Base-by-base conservation (phyloP, 2,329 filamentous ascomycete species). In the Pseudogymnoascus sp. region DNA sequence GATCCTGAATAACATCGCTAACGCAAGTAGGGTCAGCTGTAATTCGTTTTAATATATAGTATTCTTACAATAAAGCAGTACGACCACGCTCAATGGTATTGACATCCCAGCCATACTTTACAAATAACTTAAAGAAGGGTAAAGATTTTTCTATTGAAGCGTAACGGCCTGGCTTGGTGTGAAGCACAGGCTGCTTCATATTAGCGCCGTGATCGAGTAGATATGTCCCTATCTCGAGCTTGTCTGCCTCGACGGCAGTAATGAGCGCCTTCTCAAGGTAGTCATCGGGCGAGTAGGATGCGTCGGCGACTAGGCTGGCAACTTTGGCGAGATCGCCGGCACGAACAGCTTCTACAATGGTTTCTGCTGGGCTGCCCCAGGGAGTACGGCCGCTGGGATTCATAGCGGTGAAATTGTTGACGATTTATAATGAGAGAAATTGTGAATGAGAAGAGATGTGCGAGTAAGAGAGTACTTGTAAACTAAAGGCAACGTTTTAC, bases 61-160 rank as follows among this genome's bases (percentile, higher is more conserved):
- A 49, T 49, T 8, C 41, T 49, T 49, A 25, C 16, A 49, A 49
- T 49, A 49, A 49, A 49, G 41, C 41, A 49, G 41, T 49, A 49
- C 19, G 3, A 49, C 12, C 4, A 49, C 22, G 16, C 4, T 22
- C 9, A 9, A 16, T 49, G 41, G 8, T 22, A 49, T 49, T 49
- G 16, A 49, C 16, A 22, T 49, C 23, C 41, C 6, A 22, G 41
- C 41, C 16, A 5, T 16, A 5, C n/a, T 49, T 16, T 49, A 49
- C 16, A 49, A 49, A 49, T 49, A 49, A 22, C 41, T 49, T 49
- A 3, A 49, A 19, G 7, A 49, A 49, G 8, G 41, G 41, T 49
- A 49, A 22, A 49, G 41, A 49, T 49, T 49, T 49, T 1, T 49
- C 7, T 12, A 22, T 49, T 6, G 16, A 5, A 14, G 35, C 41